Conservation (phyloP, 2,329 filamentous ascomycete genomes). For the Sclerotinia nivalis region DNA sequence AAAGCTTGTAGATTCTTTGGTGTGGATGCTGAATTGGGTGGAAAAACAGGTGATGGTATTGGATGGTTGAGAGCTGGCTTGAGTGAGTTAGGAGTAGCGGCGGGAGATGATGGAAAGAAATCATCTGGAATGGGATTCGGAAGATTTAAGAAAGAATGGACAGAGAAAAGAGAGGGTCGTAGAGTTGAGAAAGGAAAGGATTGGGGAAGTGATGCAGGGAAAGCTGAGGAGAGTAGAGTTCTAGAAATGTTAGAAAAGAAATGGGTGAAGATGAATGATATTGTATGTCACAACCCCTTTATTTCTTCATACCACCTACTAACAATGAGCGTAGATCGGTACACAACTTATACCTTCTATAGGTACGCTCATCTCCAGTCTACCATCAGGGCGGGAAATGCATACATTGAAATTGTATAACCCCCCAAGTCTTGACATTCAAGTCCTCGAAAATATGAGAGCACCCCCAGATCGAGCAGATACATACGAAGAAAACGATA, state of each 20-base stretch:
- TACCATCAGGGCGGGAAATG: slow-evolving; percentile 88
- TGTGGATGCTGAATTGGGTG: slow-evolving; percentile 81
- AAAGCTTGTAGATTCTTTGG: slow-evolving; percentile 89
- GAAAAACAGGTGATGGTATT: slow-evolving; percentile 79
- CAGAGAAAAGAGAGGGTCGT: slow-evolving; percentile 76
- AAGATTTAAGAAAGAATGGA: slow-evolving; percentile 71
- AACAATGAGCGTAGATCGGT: slow-evolving; percentile 61
- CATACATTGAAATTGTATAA: slow-evolving; percentile 69
- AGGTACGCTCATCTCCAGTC: slow-evolving; percentile 69
- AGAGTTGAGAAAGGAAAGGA: slow-evolving; percentile 70
- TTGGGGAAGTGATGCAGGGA: slow-evolving; percentile 84
- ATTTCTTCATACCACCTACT: slow-evolving; percentile 7
- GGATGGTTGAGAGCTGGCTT: slow-evolving; percentile 82
- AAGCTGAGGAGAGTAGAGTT: slow-evolving; percentile 79
- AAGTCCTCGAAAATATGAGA: slow-evolving; percentile 63
- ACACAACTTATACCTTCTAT: slow-evolving; percentile 74
- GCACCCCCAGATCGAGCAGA: slow-evolving; percentile 52
- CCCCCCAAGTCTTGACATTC: slow-evolving; percentile 63
- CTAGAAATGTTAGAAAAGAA: slow-evolving; percentile 84
- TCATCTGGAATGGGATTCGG: slow-evolving; percentile 55
- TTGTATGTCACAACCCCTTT: slow-evolving; percentile 54
- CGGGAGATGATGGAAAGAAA: slow-evolving; percentile 52
- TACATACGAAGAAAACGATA: slow-evolving; percentile 45
- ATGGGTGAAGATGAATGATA: slow-evolving; percentile 93
- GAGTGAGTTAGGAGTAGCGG: slow-evolving; percentile 67